Percentiles rank a stretch among this genome's conserved stretches.
Conservation (phyloP, 2,329 filamentous ascomycete genomes). For the Apiospora phragmitis region DNA sequence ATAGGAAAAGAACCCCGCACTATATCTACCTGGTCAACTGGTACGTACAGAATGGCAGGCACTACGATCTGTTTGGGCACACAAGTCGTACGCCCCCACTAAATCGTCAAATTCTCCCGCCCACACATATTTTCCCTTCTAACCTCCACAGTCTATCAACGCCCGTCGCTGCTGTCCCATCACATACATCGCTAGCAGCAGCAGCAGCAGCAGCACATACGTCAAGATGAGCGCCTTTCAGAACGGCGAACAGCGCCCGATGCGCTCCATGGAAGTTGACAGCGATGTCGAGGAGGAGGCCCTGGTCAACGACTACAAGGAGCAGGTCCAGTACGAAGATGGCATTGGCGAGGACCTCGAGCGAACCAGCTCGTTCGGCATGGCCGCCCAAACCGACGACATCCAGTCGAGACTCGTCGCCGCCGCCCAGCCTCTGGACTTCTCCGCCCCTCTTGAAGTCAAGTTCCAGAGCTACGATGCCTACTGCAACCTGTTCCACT, state of each 20-base stretch:
- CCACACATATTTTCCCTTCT: conserved; percentile 8
- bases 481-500: conserved; percentile 99
- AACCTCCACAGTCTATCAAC: conserved; percentile 5
- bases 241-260: conserved; percentile 57
- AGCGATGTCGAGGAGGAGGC: conserved; percentile 96
- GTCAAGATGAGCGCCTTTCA: conserved; percentile 61
- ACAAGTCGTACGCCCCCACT: neutral
- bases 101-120: conserved; percentile 2
- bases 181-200: conserved; percentile 6
- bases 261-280: conserved; percentile 70
- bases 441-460: conserved; percentile 90
- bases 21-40: neutral
- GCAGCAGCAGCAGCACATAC: conserved; percentile 10
- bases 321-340: conserved; percentile 94
- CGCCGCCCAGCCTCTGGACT: conserved; percentile 92
- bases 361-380: conserved; percentile 67
- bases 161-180: neutral
- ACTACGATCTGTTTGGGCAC: neutral
- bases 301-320: conserved; percentile 91
- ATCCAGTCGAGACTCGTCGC: conserved; percentile 90
- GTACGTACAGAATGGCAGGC: neutral
- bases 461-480: conserved; percentile 99
- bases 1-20: conserved; percentile 2
- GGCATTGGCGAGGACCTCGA: conserved; percentile 76
- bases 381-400: conserved; percentile 79